Evolutionary conservation across 768 basidiomycete genomes (phyloP).

Genomic region (Lactarius vividus): DNA sequence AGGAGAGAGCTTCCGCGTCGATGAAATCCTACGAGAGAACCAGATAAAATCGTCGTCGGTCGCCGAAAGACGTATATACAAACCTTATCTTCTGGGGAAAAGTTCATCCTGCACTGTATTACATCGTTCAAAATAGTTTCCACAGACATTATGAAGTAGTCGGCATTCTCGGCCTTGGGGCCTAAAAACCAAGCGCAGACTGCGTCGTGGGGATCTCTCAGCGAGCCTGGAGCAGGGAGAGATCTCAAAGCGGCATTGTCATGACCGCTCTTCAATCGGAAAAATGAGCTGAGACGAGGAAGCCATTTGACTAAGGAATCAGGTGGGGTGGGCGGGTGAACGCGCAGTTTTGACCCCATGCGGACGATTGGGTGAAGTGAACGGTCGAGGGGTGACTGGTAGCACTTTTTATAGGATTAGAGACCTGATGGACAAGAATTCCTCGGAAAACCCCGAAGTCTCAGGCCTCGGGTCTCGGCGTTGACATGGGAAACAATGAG

Average conservation of each 20-base stretch:
- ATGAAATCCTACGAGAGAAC: slow-evolving; percentile 29
- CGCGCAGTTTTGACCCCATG: slow-evolving; percentile 3
- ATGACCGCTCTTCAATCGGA: not conserved
- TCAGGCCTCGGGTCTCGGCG: no score
- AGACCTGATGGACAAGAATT: not conserved
- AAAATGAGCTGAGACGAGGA: not conserved
- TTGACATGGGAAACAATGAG: no score
- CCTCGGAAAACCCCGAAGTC: no score
- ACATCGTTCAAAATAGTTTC: slow-evolving; percentile 31
- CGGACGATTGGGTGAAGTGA: not conserved
- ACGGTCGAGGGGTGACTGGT: slow-evolving; percentile 1
- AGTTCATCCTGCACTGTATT: slow-evolving; percentile 30
- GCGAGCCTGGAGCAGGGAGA: slow-evolving; percentile 3
- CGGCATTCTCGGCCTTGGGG: slow-evolving; percentile 39
- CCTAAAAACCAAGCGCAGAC: slow-evolving; percentile 42
- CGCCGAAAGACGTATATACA: slow-evolving; percentile 3
- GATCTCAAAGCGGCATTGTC: not conserved
- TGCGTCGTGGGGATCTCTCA: slow-evolving; percentile 28
- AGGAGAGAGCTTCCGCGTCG: slow-evolving; percentile 24
- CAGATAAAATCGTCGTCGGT: not conserved
- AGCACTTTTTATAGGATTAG: slow-evolving; percentile 7
- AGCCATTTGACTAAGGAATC: slow-evolving; percentile 12
- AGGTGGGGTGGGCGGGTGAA: not conserved
- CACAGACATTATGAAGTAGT: slow-evolving; percentile 33
- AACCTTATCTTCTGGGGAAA: slow-evolving; percentile 36